phyloP scores from a whole-genome alignment of 345 rosid species.

The Excoecaria agallocha region DNA sequence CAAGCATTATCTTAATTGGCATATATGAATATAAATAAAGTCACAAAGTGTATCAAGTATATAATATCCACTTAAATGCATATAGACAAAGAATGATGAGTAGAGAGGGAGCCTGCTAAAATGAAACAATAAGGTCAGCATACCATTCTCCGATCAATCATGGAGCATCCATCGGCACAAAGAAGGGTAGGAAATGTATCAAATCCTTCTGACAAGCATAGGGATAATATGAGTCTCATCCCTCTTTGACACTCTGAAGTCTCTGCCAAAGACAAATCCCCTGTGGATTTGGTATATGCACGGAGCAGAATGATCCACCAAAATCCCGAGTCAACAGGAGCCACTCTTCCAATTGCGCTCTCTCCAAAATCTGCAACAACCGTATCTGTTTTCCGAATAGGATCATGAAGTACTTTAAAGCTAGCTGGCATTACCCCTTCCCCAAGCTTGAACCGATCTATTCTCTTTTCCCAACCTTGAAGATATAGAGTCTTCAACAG shows the following conservation, averaged over 20 bases:
- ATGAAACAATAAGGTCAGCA: conserved; percentile 5
- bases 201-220: conserved; percentile 78
- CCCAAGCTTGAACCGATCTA: conserved; percentile 75
- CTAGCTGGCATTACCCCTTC: conserved; percentile 89
- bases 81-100: background rate
- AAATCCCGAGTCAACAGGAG: conserved; percentile 83
- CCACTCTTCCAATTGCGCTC: conserved; percentile 84
- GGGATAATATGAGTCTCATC: conserved; percentile 62
- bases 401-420: conserved; percentile 76
- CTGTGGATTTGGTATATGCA: conserved; percentile 75
- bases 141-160: conserved; percentile 87
- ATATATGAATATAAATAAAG: background rate
- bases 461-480: conserved; percentile 67
- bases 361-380: conserved; percentile 78
- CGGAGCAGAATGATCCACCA: conserved; percentile 93
- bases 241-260: conserved; percentile 76
- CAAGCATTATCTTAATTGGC: background rate
- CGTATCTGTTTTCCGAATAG: conserved; percentile 54
- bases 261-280: conserved; percentile 62
- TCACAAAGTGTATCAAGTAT: background rate
- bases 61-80: background rate
- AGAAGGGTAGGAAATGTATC: conserved; percentile 87
- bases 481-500: conserved; percentile 63
- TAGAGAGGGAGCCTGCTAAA: background rate
- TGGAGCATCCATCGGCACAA: conserved; percentile 86